Conservation (phyloP, 2,329 filamentous ascomycete genomes). For the Fusarium sp. region DNA sequence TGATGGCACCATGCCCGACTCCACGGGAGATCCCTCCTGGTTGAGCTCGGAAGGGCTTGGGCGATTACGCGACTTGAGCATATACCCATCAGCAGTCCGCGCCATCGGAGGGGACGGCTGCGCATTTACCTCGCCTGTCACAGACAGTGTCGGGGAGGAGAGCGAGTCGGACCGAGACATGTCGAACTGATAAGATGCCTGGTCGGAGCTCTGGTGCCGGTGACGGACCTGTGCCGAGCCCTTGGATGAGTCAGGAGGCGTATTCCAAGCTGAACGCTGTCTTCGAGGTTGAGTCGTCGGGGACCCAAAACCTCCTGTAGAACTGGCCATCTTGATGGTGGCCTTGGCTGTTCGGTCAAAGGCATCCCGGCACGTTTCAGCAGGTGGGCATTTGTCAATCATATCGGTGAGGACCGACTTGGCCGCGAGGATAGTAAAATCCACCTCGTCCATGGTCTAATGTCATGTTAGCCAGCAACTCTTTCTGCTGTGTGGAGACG, state of each 20-base stretch:
- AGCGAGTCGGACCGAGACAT: slow-evolving; percentile 53
- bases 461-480: slow-evolving; percentile 11
- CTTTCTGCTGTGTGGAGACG: not conserved
- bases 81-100: slow-evolving; percentile 48
- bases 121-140: slow-evolving; percentile 48
- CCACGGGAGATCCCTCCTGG: slow-evolving; percentile 49
- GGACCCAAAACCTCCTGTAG: slow-evolving; percentile 82
- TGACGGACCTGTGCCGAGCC: slow-evolving; percentile 40
- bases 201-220: slow-evolving; percentile 47
- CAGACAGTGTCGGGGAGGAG: slow-evolving; percentile 56
- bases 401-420: slow-evolving; percentile 93
- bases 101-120: slow-evolving; percentile 56
- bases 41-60: slow-evolving; percentile 49
- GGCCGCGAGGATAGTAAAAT: slow-evolving; percentile 93
- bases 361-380: slow-evolving; percentile 92
- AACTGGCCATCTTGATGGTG: slow-evolving; percentile 94
- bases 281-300: slow-evolving; percentile 45
- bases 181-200: slow-evolving; percentile 52
- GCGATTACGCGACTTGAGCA: slow-evolving; percentile 46
- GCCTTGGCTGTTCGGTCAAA: slow-evolving; percentile 96
- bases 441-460: slow-evolving; percentile 92
- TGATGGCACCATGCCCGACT: slow-evolving; percentile 60
- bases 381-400: slow-evolving; percentile 93
- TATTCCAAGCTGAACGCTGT: slow-evolving; percentile 47
- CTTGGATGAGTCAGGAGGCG: slow-evolving; percentile 43